A percentile compares a stretch with the other conserved stretches of the same genome.
Evolutionary conservation across 2,329 filamentous ascomycete genomes (phyloP).

Genomic region (Arthrobotrys musiformis): DNA sequence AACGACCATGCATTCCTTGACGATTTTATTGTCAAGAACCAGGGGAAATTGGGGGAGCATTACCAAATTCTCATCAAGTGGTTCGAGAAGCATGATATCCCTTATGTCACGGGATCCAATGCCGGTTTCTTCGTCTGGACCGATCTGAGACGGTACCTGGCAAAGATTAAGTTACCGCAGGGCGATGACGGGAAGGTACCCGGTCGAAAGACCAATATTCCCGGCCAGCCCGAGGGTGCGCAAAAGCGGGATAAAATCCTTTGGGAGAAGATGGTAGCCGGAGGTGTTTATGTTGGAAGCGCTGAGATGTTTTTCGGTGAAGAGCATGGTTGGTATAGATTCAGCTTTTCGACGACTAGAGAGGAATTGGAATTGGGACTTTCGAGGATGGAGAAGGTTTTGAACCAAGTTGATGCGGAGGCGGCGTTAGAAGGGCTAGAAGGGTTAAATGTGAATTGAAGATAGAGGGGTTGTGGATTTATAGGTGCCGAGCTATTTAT

Average conservation of each 20-base stretch:
- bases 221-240: conserved; percentile 23
- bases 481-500: no score
- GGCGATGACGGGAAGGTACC: conserved; percentile 44
- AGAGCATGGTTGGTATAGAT: conserved; percentile 64
- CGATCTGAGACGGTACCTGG: conserved; percentile 62
- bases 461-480: background rate
- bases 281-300: conserved; percentile 62
- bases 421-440: conserved; percentile 25
- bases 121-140: conserved; percentile 71
- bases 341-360: conserved; percentile 46
- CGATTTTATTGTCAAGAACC: conserved; percentile 65
- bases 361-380: conserved; percentile 59
- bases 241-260: conserved; percentile 59
- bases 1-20: conserved; percentile 65
- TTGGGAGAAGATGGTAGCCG: conserved; percentile 62
- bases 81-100: conserved; percentile 64
- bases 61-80: conserved; percentile 63
- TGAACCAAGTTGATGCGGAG: conserved; percentile 39
- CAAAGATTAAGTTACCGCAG: conserved; percentile 35
- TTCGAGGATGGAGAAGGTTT: conserved; percentile 47
- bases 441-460: conserved; percentile 1
- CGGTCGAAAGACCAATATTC: conserved; percentile 44
- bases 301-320: conserved; percentile 62
- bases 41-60: conserved; percentile 62
- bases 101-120: conserved; percentile 66